phyloP scores from a whole-genome alignment of 2,329 filamentous ascomycete genomes.

The Colletotrichum sp. region DNA sequence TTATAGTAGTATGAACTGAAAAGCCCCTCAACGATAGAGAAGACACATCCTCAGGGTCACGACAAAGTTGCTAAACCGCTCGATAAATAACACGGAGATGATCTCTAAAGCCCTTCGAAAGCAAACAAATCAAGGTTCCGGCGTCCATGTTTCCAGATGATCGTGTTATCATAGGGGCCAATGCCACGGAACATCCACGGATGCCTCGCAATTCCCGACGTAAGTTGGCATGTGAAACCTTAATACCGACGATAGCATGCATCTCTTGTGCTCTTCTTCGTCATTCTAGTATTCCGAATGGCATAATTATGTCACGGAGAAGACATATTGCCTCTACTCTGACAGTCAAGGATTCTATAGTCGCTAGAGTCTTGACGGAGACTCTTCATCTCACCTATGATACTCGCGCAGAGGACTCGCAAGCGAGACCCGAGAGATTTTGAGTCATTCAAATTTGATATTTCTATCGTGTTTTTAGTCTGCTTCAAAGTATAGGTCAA shows the following conservation, averaged over 20 bases:
- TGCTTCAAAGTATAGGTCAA: accelerated
- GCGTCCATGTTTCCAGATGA: neutral
- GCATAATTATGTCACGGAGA: accelerated
- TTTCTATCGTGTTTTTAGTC: accelerated
- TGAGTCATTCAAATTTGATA: neutral
- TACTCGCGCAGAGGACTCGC: neutral
- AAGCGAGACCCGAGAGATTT: neutral
- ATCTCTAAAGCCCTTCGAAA: neutral
- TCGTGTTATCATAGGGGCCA: neutral
- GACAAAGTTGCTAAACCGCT: neutral
- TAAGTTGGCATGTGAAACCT: neutral
- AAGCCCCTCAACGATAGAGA: neutral
- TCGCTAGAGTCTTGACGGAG: neutral
- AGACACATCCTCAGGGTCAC: neutral
- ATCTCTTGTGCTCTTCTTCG: neutral
- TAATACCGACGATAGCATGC: accelerated
- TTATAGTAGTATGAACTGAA: neutral
- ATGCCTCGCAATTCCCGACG: neutral
- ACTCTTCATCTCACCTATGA: neutral
- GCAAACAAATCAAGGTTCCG: neutral
- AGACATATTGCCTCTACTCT: neutral
- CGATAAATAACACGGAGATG: neutral
- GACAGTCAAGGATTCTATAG: neutral
- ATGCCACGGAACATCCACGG: neutral
- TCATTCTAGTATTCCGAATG: neutral